Conservation (phyloP, 139 green algal species). For the Nannochloris sp. region DNA sequence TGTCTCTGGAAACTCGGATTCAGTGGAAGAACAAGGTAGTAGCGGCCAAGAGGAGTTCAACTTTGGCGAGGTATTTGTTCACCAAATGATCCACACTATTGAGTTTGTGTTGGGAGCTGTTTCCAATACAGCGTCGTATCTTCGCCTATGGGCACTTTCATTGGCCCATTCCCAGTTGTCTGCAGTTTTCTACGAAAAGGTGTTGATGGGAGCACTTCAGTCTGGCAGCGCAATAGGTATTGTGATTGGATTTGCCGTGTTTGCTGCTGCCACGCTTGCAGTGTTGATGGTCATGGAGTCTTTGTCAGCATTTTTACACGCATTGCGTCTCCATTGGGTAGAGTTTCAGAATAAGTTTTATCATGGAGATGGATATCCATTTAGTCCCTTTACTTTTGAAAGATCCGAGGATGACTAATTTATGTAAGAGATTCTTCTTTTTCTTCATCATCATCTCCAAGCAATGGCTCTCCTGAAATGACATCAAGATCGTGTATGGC, state of each 20-base stretch:
- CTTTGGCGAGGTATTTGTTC: conserved; percentile 78
- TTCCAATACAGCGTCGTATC: conserved; percentile 98
- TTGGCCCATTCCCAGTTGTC: conserved; percentile 93
- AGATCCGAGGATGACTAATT: conserved; percentile 33
- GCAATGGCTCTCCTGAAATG: conserved; percentile 15
- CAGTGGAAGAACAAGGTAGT: not conserved
- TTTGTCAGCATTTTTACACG: conserved; percentile 95
- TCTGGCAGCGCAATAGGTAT: conserved; percentile 36
- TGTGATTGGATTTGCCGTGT: conserved; percentile 84
- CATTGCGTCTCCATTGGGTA: conserved; percentile 96
- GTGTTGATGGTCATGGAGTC: conserved; percentile 99
- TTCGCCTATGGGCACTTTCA: conserved; percentile 94
- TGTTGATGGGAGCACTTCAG: conserved; percentile 75
- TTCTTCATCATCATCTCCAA: not conserved
- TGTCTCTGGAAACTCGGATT: not conserved
- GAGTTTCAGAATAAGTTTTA: conserved; percentile 87
- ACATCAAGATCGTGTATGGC: conserved; percentile 40
- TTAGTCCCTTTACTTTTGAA: conserved; percentile 76
- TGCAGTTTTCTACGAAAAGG: conserved; percentile 88
- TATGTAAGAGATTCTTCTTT: not conserved
- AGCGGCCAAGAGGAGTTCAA: conserved; percentile 62
- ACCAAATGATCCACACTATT: conserved; percentile 97
- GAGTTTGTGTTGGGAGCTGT: conserved; percentile 98
- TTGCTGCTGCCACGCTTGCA: conserved; percentile 77
- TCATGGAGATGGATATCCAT: conserved; percentile 78